These are phyloP conservation scores for Hemileia vastatrix DNA, from an alignment of 1,284 basidiomycete genomes.

Conservation along the genomic window DNA sequence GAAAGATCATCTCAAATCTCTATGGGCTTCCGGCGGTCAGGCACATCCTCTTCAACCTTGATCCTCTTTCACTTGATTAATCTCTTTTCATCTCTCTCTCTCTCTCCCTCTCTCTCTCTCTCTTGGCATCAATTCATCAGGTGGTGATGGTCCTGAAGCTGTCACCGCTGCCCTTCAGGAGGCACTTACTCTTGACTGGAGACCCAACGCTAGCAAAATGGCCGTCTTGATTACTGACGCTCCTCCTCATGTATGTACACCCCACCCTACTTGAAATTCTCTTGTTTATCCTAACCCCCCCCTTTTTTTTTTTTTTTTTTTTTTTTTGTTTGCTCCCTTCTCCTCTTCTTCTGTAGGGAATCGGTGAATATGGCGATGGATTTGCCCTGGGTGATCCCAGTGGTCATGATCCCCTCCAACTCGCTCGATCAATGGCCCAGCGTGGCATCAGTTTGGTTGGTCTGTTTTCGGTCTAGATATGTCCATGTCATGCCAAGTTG, in stretches of 20 bases:
- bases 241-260: slow-evolving; percentile 64
- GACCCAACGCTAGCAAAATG: slow-evolving; percentile 82
- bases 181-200: slow-evolving; percentile 76
- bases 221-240: slow-evolving; percentile 58
- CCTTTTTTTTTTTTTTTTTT: slow-evolving; percentile 32
- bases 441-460: slow-evolving; percentile 77
- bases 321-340: no score
- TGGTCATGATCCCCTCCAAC: slow-evolving; percentile 73
- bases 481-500: no score
- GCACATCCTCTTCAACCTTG: background rate
- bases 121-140: slow-evolving; percentile 15
- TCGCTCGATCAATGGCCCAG: slow-evolving; percentile 80
- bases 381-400: slow-evolving; percentile 16
- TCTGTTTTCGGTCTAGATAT: no score
- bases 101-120: background rate
- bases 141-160: slow-evolving; percentile 96
- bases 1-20: slow-evolving; percentile 12
- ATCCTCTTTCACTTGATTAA: background rate
- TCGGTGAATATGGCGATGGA: slow-evolving; percentile 18
- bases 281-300: slow-evolving; percentile 24
- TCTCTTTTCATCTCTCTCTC: background rate
- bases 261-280: slow-evolving; percentile 24
- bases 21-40: slow-evolving; percentile 19
- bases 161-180: slow-evolving; percentile 89
- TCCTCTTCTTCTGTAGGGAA: background rate